Base-by-base conservation (phyloP, 225 moss, liverwort and hornwort genomes). In the Straminergon stramineum region DNA sequence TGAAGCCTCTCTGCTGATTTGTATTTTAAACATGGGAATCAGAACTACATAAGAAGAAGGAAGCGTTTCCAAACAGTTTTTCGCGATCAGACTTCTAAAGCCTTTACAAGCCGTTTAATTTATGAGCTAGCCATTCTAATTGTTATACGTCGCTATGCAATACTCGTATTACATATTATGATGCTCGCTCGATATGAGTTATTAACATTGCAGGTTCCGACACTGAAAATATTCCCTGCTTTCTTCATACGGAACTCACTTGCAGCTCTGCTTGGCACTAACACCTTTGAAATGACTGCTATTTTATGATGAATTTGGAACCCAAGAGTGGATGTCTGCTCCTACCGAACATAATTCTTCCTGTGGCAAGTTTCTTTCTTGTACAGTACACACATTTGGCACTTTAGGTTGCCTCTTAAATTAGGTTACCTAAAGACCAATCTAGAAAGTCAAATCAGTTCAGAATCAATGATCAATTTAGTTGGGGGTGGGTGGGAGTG, bases 141-240 rank as follows among this genome's bases (percentile, higher is more conserved):
- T 73, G 19, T 39, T 91, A 70, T 66, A 18, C 45, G 63, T 64
- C 32, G 18, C 65, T 23, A 31, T 55, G 67, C 73, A 52, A 61
- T 31, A 69, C n/a, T 68, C n/a, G 12, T 53, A 31, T 52, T 61
- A 17, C n/a, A 53, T n/a, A 27, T 19, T 55, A 32, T 19, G 27
- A 61, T 58, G 48, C 58, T 77, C 41, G 48, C 58, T 77, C 41
- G 16, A 75, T 84, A 39, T 34, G 45, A 64, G 51, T 55, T 35
- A 55, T 13, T 37, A 28, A 45, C 60, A 81, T 81, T 85, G 75
- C 91, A 90, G 89, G 80, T 96, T 79, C 93, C 91, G 61, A 84
- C 93, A 48, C 82, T 94, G 84, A 90, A 87, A 87, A 88, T 87
- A 56, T 93, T 90, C 26, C 95, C 96, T 70, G 91, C 94, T 37